Base-by-base conservation (phyloP, 164 flowering plant species). In the Chimonanthus salicifolius region DNA sequence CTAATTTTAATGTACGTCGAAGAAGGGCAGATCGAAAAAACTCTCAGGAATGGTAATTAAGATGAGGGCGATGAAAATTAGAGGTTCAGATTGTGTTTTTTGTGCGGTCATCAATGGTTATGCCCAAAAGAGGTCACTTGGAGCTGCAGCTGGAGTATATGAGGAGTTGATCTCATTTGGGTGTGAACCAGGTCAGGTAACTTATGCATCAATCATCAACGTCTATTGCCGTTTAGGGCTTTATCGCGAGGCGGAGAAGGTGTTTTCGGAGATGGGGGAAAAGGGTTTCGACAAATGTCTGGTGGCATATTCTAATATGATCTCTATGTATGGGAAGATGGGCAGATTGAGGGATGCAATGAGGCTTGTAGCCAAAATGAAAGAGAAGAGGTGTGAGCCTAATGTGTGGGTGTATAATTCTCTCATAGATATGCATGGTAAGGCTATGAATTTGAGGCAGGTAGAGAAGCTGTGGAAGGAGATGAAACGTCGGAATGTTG, bases 321-420 rank as follows among this genome's bases (percentile, higher is more conserved):
- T 94, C 43, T 83, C 82, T 3, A 85, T 92, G 86, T 94, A 90
- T 80, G 90, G 95, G 0, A 91, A 87, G 72, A 76, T 75, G 43
- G 95, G 94, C 16, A 84, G 87, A 74, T 5, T 77, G 16, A 80
- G 80, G 50, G 94, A 94, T 16, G 98, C 97, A 8, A 87, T 87
- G 89, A 86, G 73, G 78, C 88, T 91, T 2, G 82, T 89, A 6
- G 98, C 90, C 0, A 86, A 86, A 78, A 94, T 94, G 98, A 91
- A 94, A 69, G 86, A 82, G 58, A 85, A 78, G 80, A 92, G 94
- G 20, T 89, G 91, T 67, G 69, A 84, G 60, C 94, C 95, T 16
- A 91, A 91, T 77, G 94, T 91, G 10, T 94, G 94, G 94, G 78
- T 88, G 9, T 94, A 94, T 80, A 94, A 91, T 75, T 69, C 92